phyloP scores from a whole-genome alignment of 805 yeast species.

The Metschnikowia amazonensis region DNA sequence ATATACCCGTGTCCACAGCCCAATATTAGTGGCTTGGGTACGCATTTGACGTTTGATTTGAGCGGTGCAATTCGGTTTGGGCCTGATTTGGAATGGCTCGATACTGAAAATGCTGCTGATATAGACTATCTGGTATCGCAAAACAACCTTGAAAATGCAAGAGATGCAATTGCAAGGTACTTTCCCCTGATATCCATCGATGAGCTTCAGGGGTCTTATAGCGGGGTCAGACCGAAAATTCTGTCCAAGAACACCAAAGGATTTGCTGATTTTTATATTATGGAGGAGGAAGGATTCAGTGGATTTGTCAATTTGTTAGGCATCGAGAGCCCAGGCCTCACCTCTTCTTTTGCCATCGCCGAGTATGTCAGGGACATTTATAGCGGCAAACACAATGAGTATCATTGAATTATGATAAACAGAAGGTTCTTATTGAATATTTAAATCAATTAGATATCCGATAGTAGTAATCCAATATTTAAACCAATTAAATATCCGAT shows the following conservation, averaged over 20 bases:
- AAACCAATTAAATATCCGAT: too few relatives aligned
- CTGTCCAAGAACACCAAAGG: conserved; percentile 37
- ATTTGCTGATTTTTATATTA: conserved; percentile 72
- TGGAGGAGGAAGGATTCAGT: conserved; percentile 55
- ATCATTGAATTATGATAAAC: too few relatives aligned
- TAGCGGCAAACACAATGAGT: background rate
- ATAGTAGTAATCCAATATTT: too few relatives aligned
- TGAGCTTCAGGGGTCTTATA: conserved; percentile 61
- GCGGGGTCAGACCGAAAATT: conserved; percentile 84
- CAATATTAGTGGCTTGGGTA: conserved; percentile 73
- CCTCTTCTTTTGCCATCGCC: conserved; percentile 79
- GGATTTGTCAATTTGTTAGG: conserved; percentile 81
- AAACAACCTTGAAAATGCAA: conserved; percentile 51
- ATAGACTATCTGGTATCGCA: conserved; percentile 48
- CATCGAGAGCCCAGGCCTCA: conserved; percentile 88
- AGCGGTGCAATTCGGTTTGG: conserved; percentile 82
- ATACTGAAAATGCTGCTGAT: conserved; percentile 26
- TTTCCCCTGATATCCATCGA: conserved; percentile 53
- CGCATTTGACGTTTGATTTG: conserved; percentile 79
- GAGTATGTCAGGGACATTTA: conserved; percentile 52
- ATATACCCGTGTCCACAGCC: conserved; percentile 77
- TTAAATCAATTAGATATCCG: too few relatives aligned
- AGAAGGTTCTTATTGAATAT: too few relatives aligned
- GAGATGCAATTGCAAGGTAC: conserved; percentile 54
- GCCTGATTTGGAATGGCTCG: conserved; percentile 84